These are phyloP conservation scores for Irpex sp. DNA, from an alignment of 1,284 basidiomycete species.

Conservation along the genomic window DNA sequence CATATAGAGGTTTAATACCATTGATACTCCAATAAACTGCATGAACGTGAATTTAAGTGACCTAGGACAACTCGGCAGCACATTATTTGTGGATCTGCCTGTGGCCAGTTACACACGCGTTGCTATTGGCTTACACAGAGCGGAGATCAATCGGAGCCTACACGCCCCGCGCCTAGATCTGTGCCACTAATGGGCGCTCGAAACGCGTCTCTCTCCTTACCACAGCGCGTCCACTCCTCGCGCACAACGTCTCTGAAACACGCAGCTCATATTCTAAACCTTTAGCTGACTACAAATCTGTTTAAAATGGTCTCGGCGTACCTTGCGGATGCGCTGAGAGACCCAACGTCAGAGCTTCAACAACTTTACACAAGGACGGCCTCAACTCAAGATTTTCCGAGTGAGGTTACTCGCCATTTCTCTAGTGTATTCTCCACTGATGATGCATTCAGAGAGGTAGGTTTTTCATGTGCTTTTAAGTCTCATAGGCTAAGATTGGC, in stretches of 20 bases:
- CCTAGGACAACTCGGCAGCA: too few species aligned
- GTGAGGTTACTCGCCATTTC: conserved; percentile 48
- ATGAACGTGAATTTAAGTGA: neutral
- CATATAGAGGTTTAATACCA: neutral
- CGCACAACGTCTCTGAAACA: too few species aligned
- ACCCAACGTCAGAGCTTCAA: conserved; percentile 44
- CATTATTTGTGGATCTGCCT: too few species aligned
- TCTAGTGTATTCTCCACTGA: conserved; percentile 36
- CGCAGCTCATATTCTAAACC: neutral
- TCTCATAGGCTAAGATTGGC: neutral
- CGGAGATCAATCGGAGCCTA: neutral
- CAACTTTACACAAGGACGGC: conserved; percentile 37
- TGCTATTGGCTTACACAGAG: neutral
- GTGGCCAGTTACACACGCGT: neutral
- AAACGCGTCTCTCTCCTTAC: neutral
- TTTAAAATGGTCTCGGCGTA: conserved; percentile 48
- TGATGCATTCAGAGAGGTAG: conserved; percentile 43
- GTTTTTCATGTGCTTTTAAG: conserved; percentile 4
- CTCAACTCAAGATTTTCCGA: conserved; percentile 37
- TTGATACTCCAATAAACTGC: neutral
- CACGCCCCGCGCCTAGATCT: neutral
- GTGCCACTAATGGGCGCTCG: neutral
- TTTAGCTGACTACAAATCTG: neutral
- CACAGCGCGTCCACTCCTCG: neutral
- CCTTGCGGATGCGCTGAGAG: conserved; percentile 43